A percentile compares a stretch with the other conserved stretches of the same genome.
These are phyloP conservation scores for Halophytophthora polymorphica DNA, from an alignment of 352 stramenopile species.

Conservation along the genomic window DNA sequence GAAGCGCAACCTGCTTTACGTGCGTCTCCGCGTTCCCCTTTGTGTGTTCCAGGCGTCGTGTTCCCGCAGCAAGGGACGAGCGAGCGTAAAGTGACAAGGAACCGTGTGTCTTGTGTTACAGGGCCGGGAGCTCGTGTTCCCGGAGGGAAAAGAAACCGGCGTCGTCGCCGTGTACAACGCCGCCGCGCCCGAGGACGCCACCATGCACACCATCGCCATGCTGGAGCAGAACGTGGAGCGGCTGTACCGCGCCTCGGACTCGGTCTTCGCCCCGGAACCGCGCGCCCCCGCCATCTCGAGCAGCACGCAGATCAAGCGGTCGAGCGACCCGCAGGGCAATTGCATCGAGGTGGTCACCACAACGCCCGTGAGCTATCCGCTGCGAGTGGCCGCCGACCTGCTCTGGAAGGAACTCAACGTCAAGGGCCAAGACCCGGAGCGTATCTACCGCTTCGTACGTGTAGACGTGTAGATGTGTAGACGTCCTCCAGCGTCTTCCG, in stretches of 20 bases:
- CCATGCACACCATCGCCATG: constrained; percentile 24
- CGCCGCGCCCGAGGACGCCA: constrained; percentile 13
- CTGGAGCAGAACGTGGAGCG: constrained; percentile 26
- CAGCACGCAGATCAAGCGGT: constrained; percentile 25
- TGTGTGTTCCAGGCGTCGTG: constrained; percentile 7
- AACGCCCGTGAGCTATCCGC: constrained; percentile 19
- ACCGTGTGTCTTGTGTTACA: constrained; percentile 5
- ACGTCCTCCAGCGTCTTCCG: constrained; percentile 1
- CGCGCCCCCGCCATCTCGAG: constrained; percentile 21
- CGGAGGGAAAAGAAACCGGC: constrained; percentile 16
- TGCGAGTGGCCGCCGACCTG: constrained; percentile 16
- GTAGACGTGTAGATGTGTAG: no score
- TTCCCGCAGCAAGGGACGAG: no score
- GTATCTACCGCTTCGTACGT: constrained; percentile 36
- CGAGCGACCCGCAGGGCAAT: constrained; percentile 17
- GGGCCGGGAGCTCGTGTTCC: constrained; percentile 25
- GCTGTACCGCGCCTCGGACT: constrained; percentile 27
- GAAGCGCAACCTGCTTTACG: constrained; percentile 22
- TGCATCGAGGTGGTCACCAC: constrained; percentile 29
- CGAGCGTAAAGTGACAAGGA: no score
- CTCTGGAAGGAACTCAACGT: constrained; percentile 32
- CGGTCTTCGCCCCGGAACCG: constrained; percentile 24
- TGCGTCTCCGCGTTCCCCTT: constrained; percentile 8
- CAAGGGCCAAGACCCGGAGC: constrained; percentile 26
- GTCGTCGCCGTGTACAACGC: not conserved